Conservation (phyloP, 805 yeast genomes). For the Suhomyces faveliae region DNA sequence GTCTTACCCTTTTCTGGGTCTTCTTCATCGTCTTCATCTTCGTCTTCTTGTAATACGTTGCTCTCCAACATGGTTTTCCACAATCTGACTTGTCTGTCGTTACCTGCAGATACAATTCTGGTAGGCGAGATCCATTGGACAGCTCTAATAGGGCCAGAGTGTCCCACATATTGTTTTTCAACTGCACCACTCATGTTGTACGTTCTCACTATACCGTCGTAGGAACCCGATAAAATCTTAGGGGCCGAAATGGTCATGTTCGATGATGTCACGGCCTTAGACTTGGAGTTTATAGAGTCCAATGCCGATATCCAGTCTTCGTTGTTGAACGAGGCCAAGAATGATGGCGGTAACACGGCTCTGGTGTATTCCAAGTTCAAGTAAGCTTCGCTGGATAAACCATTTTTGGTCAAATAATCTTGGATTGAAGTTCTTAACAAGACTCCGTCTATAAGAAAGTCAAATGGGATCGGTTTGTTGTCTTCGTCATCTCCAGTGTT, state of each 20-base stretch:
- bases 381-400: slow-evolving; percentile 77
- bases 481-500: slow-evolving; percentile 40
- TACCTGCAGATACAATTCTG: slow-evolving; percentile 79
- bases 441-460: slow-evolving; percentile 84
- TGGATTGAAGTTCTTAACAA: slow-evolving; percentile 75
- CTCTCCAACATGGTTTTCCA: slow-evolving; percentile 67
- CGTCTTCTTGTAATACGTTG: slow-evolving; percentile 43
- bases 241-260: slow-evolving; percentile 36
- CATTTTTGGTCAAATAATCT: slow-evolving; percentile 73
- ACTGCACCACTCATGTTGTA: slow-evolving; percentile 82
- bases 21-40: slow-evolving; percentile 37
- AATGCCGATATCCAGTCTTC: slow-evolving; percentile 95
- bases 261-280: slow-evolving; percentile 21
- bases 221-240: slow-evolving; percentile 80
- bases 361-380: slow-evolving; percentile 85
- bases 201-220: slow-evolving; percentile 91
- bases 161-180: slow-evolving; percentile 80
- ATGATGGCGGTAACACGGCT: slow-evolving; percentile 93
- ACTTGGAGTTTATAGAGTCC: slow-evolving; percentile 45
- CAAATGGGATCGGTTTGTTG: slow-evolving; percentile 76
- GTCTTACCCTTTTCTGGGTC: slow-evolving; percentile 68
- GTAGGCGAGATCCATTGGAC: slow-evolving; percentile 77
- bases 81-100: slow-evolving; percentile 82
- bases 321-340: slow-evolving; percentile 79
- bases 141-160: slow-evolving; percentile 79